Evolutionary conservation across 495 filamentous ascomycete species (phyloP).

Genomic region (Aspergillus ellipticus): DNA sequence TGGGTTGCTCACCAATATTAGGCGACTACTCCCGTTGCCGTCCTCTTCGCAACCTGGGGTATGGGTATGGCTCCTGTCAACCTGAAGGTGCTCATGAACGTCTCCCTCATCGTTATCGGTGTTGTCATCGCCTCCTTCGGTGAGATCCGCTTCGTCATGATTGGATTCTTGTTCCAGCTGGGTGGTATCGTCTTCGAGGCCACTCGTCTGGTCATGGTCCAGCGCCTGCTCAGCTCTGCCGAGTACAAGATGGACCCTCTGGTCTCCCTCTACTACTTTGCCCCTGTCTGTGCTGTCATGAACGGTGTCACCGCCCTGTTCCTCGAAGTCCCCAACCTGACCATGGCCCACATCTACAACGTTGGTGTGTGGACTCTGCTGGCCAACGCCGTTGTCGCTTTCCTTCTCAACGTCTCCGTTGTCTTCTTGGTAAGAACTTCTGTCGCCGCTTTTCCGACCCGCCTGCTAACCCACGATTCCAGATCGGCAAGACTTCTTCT

Average conservation of each 20-base stretch:
- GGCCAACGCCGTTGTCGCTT: slow-evolving; percentile 77
- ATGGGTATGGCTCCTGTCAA: slow-evolving; percentile 75
- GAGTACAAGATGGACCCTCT: slow-evolving; percentile 98
- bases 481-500: slow-evolving; percentile 97
- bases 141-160: slow-evolving; percentile 86
- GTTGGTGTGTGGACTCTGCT: slow-evolving; percentile 74
- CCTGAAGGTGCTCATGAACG: slow-evolving; percentile 76
- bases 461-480: slow-evolving; percentile 5
- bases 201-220: slow-evolving; percentile 85
- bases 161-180: slow-evolving; percentile 83
- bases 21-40: slow-evolving; percentile 88
- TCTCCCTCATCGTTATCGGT: slow-evolving; percentile 84
- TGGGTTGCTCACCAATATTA: slow-evolving; percentile 27
- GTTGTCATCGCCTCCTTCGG: slow-evolving; percentile 87
- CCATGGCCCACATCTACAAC: slow-evolving; percentile 66
- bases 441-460: background rate
- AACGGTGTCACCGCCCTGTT: slow-evolving; percentile 76
- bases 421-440: slow-evolving; percentile 78
- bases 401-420: slow-evolving; percentile 87
- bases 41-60: slow-evolving; percentile 79
- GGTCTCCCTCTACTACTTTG: slow-evolving; percentile 95
- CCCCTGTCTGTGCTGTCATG: slow-evolving; percentile 87
- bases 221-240: slow-evolving; percentile 78
- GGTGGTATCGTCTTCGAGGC: slow-evolving; percentile 86
- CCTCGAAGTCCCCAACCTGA: slow-evolving; percentile 69